Evolutionary conservation across 306 rosid genomes (phyloP), one percentile per base, ranked within the genome.

Genomic region (Albizia julibrissin): DNA sequence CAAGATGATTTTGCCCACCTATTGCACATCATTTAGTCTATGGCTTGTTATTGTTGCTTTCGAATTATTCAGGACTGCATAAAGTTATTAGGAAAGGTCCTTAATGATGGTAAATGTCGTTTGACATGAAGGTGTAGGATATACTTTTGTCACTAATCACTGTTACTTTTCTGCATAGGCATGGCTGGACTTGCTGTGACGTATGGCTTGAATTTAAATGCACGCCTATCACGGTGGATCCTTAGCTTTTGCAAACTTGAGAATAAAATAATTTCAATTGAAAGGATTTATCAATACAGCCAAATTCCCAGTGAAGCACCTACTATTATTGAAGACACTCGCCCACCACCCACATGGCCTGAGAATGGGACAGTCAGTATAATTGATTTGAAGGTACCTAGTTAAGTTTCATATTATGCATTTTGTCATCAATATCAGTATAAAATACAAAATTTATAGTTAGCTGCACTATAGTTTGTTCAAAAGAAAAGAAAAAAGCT

Each of bases 101-200:
- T 72, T 0, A 82, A 43, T 29, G 80, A 78, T 77, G 62, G 47
- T 74, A 31, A 13, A 43, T 44, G 39, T 18, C 14, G n/a, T 42
- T 85, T 22, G 56, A 56, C 80, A 81, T 46, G 68, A 54, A 71
- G 75, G 8, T 73, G 46, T 47, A 39, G 59, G 37, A 59, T 78
- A 59, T 52, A 80, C 18, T 56, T 87, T 31, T n/a, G 71, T 69
- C 79, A 52, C 78, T 84, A 19, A 87, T 79, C 37, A 49, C 59
- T 68, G 27, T 61, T 84, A 26, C 49, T 26, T 78, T 79, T 83
- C 75, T 83, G 74, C 83, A 52, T 77, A 95, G 99, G 97, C 89
- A 95, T 95, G 99, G 99, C 99, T 26, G 99, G 99, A 59, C 98
- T 95, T 75, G 99, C 98, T 71, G 99, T 95, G 52, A 95, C 98